Evolutionary conservation across 208 protist genomes (phyloP), one percentile per base, ranked within the genome.

Genomic region (Acanthamoeba sp.): DNA sequence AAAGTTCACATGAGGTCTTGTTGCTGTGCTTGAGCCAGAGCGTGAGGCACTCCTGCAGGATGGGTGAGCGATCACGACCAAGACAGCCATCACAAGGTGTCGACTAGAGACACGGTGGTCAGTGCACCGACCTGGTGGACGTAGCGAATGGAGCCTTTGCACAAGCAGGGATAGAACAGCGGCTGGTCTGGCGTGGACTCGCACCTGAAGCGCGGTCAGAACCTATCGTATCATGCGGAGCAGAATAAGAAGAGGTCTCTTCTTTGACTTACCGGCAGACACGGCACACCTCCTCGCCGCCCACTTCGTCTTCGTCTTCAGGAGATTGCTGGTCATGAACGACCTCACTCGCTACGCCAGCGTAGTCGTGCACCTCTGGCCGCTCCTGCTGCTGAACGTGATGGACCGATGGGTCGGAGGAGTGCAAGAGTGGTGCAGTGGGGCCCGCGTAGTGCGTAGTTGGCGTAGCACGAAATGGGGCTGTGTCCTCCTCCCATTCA

Each of bases 1-100:
- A 92, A 36, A 92, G 87, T 76, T 92, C 87, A 50, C 87, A 92
- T 22, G 62, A 92, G 22, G 87, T 52, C 59, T 92, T 92, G 38
- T 92, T 92, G 87, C 87, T 92, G 34, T 92, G 55, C 62, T 92
- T 76, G 36, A 92, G 87, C 87, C 87, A 92, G 7, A 40, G 6
- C 9, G 40, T 40, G 42, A 92, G 62, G 87, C 87, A 92, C 16
- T 92, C 87, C 62, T 91, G 20, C 48, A 55, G 48, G 48, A n/a
- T n/a, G n/a, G n/a, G n/a, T n/a, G n/a, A n/a, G n/a, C n/a, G n/a
- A n/a, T n/a, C n/a, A n/a, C n/a, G n/a, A n/a, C n/a, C n/a, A n/a
- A n/a, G n/a, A n/a, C n/a, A n/a, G n/a, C n/a, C n/a, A n/a, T n/a
- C n/a, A n/a, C 48, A 55, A 55, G 48, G 16, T 20, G 48, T 20